These are phyloP conservation scores for Backusella tuberculispora DNA, from an alignment of 192 early-diverging fungal species.

Conservation along the genomic window DNA sequence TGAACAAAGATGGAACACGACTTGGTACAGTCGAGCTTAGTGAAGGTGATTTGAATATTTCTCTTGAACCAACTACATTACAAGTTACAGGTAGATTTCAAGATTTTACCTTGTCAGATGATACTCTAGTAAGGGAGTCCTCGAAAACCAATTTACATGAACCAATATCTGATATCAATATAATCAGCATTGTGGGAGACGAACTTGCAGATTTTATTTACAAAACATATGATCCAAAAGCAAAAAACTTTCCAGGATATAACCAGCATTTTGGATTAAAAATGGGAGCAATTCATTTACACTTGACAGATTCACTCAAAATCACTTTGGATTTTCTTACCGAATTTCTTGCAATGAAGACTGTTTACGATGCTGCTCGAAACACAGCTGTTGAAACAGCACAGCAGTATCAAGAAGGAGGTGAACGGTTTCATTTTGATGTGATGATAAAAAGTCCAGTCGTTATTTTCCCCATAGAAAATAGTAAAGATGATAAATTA, in stretches of 20 bases:
- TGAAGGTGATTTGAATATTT: constrained; percentile 55
- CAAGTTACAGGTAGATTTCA: constrained; percentile 56
- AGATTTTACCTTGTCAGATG: constrained; percentile 58
- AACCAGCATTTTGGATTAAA: constrained; percentile 63
- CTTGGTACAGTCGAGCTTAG: constrained; percentile 65
- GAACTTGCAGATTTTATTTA: constrained; percentile 76
- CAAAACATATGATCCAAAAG: constrained; percentile 62
- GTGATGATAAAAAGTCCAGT: constrained; percentile 74
- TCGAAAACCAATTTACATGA: background rate
- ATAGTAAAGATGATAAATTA: constrained; percentile 51
- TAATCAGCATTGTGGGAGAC: constrained; percentile 74
- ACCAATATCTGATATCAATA: constrained; percentile 36
- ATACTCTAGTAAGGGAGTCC: constrained; percentile 26
- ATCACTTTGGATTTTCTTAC: constrained; percentile 67
- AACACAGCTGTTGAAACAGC: constrained; percentile 66
- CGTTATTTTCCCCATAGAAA: constrained; percentile 70
- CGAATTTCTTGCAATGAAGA: constrained; percentile 75
- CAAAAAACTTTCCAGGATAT: constrained; percentile 68
- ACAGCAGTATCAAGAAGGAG: constrained; percentile 65
- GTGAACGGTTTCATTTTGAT: constrained; percentile 72
- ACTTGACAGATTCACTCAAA: constrained; percentile 64
- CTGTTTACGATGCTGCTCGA: constrained; percentile 71
- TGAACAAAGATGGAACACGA: constrained; percentile 65
- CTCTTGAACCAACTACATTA: constrained; percentile 50
- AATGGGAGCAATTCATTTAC: constrained; percentile 66